These are phyloP conservation scores for Eucalyptus coolabah DNA, from an alignment of 345 rosid species.

Conservation along the genomic window DNA sequence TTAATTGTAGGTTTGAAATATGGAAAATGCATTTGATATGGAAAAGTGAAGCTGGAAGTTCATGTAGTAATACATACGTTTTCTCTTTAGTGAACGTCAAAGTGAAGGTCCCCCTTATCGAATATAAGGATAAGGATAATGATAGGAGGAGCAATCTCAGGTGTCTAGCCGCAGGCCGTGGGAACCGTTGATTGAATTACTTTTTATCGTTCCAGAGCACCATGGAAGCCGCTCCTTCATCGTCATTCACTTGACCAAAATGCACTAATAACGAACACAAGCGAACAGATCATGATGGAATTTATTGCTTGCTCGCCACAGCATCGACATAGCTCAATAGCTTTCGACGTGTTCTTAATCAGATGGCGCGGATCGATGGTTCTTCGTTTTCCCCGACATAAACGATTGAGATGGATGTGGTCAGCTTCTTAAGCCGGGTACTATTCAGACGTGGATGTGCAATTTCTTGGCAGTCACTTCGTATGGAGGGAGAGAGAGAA, in stretches of 20 bases:
- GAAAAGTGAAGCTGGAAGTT: background rate
- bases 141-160: background rate
- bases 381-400: background rate
- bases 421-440: background rate
- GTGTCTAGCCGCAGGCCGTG: background rate
- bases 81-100: background rate
- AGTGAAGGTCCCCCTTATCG: background rate
- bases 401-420: background rate
- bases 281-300: background rate
- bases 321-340: background rate
- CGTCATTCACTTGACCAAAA: background rate
- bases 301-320: background rate
- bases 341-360: background rate
- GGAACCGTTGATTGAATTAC: background rate
- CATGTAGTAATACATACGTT: background rate
- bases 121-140: background rate
- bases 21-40: background rate
- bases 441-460: background rate
- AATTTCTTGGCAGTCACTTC: background rate
- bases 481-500: background rate
- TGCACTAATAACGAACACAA: background rate
- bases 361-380: background rate
- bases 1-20: background rate
- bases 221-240: background rate
- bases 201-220: background rate